Evolutionary conservation across 305 asterid species (phyloP).

Genomic region (Fraxinus latifolia): DNA sequence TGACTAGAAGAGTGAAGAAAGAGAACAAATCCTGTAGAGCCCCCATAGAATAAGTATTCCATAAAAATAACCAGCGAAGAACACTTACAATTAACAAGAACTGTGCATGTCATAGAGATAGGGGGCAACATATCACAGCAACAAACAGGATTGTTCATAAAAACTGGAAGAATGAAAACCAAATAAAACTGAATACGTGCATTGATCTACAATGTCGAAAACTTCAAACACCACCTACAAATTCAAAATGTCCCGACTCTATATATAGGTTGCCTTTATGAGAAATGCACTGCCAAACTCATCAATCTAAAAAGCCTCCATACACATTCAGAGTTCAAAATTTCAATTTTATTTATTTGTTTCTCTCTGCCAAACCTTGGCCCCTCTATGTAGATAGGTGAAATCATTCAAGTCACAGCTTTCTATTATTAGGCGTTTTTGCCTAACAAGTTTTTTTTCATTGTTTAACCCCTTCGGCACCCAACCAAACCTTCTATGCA

Average conservation of each 20-base stretch:
- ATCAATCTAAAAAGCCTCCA: not conserved
- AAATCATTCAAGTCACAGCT: not conserved
- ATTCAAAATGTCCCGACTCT: not conserved
- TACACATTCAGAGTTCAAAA: not conserved
- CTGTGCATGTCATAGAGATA: not conserved
- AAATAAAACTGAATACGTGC: not conserved
- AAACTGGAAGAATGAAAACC: not conserved
- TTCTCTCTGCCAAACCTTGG: not conserved
- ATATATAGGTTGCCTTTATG: not conserved
- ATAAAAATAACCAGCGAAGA: not conserved
- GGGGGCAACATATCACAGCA: not conserved
- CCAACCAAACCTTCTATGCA: not conserved
- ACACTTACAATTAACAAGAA: not conserved
- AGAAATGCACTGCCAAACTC: not conserved
- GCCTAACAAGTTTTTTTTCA: not conserved
- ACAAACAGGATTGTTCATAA: not conserved
- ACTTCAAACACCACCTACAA: not conserved
- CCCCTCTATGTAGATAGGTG: not conserved
- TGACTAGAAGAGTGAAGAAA: slow-evolving; percentile 14
- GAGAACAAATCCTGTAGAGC: not conserved
- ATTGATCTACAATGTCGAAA: not conserved
- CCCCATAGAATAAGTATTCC: not conserved
- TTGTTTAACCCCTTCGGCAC: not conserved
- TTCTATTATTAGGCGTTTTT: not conserved
- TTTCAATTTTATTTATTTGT: not conserved